Evolutionary conservation across 2,329 filamentous ascomycete species (phyloP).

Genomic region (Fonsecaea pugnacius): DNA sequence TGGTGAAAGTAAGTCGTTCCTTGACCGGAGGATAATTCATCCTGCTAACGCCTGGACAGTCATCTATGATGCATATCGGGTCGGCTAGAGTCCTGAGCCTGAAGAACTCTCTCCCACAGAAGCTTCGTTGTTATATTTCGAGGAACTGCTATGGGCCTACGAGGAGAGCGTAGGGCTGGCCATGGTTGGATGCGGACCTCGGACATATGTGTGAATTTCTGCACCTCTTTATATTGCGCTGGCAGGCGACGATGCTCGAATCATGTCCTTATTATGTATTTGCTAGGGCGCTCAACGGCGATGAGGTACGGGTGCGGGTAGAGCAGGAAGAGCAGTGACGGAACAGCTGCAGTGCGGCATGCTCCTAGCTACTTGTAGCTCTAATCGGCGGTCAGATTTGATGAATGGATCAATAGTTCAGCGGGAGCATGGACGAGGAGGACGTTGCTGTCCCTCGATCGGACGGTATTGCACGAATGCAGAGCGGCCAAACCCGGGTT

Average conservation of each 20-base stretch:
- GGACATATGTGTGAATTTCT: background rate
- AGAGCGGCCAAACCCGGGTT: background rate
- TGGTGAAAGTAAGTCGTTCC: constrained; percentile 41
- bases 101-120: background rate
- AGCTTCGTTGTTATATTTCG: background rate
- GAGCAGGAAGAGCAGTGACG: background rate
- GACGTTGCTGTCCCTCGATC: background rate
- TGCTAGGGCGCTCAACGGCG: background rate
- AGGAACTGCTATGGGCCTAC: background rate
- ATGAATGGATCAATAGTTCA: background rate
- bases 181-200: background rate
- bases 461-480: background rate
- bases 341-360: background rate
- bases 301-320: background rate
- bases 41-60: constrained; percentile 24
- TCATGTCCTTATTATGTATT: constrained; percentile 2
- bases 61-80: constrained; percentile 37
- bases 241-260: background rate
- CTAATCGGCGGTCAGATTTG: background rate
- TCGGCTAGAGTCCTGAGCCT: constrained; percentile 25
- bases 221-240: background rate
- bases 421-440: background rate
- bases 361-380: background rate
- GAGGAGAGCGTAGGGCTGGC: background rate
- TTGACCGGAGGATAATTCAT: background rate